phyloP scores from a whole-genome alignment of 768 basidiomycete species.

The Suillus tomentosus region DNA sequence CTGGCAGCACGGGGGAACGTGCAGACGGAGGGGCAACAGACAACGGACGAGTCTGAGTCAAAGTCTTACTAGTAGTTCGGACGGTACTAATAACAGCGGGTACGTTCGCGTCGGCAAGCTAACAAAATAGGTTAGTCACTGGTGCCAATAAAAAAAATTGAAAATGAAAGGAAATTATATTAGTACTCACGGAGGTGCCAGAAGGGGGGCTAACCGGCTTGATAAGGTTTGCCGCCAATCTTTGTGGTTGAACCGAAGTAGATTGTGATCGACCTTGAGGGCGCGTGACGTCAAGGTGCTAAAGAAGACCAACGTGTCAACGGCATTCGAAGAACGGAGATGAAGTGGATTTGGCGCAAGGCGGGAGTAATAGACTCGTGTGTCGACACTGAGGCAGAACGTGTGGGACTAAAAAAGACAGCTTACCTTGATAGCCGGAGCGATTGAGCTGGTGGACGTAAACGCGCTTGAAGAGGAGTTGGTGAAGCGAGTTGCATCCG shows the following conservation, averaged over 20 bases:
- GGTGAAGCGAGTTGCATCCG: slow-evolving; percentile 32
- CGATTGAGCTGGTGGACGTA: slow-evolving; percentile 29
- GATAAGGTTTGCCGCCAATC: neutral
- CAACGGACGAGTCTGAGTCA: neutral
- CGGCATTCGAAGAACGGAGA: slow-evolving; percentile 7
- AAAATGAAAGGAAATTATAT: neutral
- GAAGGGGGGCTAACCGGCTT: neutral
- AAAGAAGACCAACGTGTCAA: slow-evolving; percentile 19
- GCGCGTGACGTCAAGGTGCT: slow-evolving; percentile 33
- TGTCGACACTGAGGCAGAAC: neutral
- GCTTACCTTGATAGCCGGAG: slow-evolving; percentile 26
- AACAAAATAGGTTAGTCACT: slow-evolving; percentile 16
- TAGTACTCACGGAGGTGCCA: slow-evolving; percentile 24
- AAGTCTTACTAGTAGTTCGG: neutral
- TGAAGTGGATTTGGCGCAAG: slow-evolving; percentile 1
- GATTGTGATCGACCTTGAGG: slow-evolving; percentile 13
- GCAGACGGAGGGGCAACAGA: neutral
- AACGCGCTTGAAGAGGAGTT: slow-evolving; percentile 19
- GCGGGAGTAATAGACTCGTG: neutral
- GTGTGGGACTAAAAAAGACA: neutral
- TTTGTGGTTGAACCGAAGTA: slow-evolving; percentile 5
- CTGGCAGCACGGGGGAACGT: neutral
- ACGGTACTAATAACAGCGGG: neutral
- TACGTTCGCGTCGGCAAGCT: too few relatives aligned
- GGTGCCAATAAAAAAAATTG: neutral